Conservation (phyloP, 495 filamentous ascomycete species). For the Trichoderma orchidacearum region DNA sequence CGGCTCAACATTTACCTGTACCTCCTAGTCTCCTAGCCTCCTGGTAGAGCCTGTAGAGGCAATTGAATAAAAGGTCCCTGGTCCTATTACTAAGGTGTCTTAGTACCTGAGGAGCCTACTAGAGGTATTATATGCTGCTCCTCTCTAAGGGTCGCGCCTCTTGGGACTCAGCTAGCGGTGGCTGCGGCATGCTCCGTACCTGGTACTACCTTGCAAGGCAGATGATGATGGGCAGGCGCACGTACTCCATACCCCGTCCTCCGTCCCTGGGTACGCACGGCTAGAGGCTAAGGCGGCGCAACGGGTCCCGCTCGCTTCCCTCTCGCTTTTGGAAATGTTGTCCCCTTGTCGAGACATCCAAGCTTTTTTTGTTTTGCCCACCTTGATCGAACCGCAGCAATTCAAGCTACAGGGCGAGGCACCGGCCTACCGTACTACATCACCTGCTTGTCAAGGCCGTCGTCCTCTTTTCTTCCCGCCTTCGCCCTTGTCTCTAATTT, state of each 20-base stretch:
- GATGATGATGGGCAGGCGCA: background rate
- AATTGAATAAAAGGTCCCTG: no score
- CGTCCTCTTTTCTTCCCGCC: background rate
- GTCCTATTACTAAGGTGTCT: no score
- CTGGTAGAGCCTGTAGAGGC: no score
- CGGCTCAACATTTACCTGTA: no score
- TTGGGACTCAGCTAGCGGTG: no score
- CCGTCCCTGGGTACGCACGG: background rate
- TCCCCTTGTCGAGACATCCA: background rate
- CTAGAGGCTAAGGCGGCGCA: background rate
- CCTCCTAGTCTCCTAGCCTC: no score
- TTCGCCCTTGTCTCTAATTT: background rate
- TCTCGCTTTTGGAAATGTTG: conserved; percentile 1
- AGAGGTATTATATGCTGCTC: no score
- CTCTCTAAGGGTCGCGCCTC: no score
- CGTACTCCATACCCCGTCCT: background rate
- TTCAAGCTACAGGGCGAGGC: background rate
- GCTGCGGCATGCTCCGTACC: no score
- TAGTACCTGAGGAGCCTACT: no score
- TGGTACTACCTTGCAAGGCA: background rate
- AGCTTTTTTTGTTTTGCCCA: no score
- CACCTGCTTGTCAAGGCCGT: background rate
- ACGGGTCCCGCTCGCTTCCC: background rate
- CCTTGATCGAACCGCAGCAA: background rate
- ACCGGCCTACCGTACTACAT: background rate